Evolutionary conservation across 2,329 filamentous ascomycete genomes (phyloP).

Genomic region (Coccinonectria pachysandricola): DNA sequence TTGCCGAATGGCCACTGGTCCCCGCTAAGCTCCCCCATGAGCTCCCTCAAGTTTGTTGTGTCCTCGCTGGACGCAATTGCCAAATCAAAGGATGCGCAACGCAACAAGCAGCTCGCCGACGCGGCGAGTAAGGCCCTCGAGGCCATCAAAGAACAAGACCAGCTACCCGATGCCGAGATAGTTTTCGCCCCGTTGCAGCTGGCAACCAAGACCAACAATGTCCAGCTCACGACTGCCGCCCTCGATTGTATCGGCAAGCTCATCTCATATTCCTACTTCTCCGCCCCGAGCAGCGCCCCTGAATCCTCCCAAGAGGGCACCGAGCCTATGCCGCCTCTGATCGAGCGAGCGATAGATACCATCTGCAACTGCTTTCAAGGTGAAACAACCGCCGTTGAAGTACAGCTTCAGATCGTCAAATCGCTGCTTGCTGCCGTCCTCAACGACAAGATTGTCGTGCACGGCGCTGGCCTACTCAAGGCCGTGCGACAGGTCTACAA

Average conservation of each 20-base stretch:
- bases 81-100: constrained; percentile 80
- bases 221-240: constrained; percentile 77
- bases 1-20: constrained; percentile 35
- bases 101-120: constrained; percentile 74
- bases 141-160: constrained; percentile 77
- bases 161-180: constrained; percentile 79
- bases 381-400: constrained; percentile 81
- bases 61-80: constrained; percentile 88
- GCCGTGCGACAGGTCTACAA: constrained; percentile 98
- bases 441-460: constrained; percentile 98
- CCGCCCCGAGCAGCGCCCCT: constrained; percentile 44
- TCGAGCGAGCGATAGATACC: constrained; percentile 95
- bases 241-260: constrained; percentile 98
- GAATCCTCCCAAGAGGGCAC: constrained; percentile 31
- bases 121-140: constrained; percentile 70
- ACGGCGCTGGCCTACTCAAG: constrained; percentile 90
- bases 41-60: constrained; percentile 91
- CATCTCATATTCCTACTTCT: constrained; percentile 98
- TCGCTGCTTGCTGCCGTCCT: constrained; percentile 88
- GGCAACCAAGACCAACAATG: constrained; percentile 77
- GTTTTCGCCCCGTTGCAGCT: constrained; percentile 86
- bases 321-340: constrained; percentile 55
- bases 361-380: constrained; percentile 99
- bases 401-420: constrained; percentile 97
- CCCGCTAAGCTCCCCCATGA: constrained; percentile 53